These are phyloP conservation scores for Fagopyrum esculentum DNA, from an alignment of 148 eudicot species.

Conservation along the genomic window DNA sequence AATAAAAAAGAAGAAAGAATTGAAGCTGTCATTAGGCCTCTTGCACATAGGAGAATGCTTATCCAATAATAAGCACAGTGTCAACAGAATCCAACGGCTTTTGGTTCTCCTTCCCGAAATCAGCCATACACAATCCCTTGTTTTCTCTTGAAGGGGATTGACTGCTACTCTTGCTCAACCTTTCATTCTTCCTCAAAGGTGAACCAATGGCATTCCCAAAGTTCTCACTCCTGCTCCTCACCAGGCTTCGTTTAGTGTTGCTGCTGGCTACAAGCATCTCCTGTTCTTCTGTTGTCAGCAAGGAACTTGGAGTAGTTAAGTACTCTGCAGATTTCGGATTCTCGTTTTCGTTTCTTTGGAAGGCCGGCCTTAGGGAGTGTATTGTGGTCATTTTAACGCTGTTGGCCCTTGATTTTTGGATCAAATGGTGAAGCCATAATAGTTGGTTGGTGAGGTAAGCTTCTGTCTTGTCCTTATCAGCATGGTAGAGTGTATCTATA, in stretches of 20 bases:
- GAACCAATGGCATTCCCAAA: constrained; percentile 12
- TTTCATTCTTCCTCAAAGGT: constrained; percentile 3
- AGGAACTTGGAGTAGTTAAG: constrained; percentile 16
- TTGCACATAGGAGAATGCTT: background rate
- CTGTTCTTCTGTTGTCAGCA: constrained; percentile 21
- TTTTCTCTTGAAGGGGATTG: constrained; percentile 14
- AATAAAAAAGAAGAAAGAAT: background rate
- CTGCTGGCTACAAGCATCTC: constrained; percentile 15
- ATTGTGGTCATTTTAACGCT: constrained; percentile 19
- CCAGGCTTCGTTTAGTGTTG: constrained; percentile 13
- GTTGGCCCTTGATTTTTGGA: constrained; percentile 31
- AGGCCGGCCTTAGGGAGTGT: constrained; percentile 15
- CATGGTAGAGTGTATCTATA: constrained; percentile 78
- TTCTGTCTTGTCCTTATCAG: constrained; percentile 72
- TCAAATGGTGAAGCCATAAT: constrained; percentile 70
- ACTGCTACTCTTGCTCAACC: constrained; percentile 23
- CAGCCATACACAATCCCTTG: constrained; percentile 9
- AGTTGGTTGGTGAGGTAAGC: constrained; percentile 59
- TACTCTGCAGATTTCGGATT: background rate
- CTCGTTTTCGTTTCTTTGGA: no score
- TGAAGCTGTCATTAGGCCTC: background rate
- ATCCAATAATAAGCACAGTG: background rate
- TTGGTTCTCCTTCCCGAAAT: background rate
- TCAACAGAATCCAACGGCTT: constrained; percentile 4
- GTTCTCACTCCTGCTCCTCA: constrained; percentile 20